Percentiles rank a stretch among this genome's conserved stretches.
phyloP scores from a whole-genome alignment of 768 basidiomycete genomes.

The Amyloporia xantha region DNA sequence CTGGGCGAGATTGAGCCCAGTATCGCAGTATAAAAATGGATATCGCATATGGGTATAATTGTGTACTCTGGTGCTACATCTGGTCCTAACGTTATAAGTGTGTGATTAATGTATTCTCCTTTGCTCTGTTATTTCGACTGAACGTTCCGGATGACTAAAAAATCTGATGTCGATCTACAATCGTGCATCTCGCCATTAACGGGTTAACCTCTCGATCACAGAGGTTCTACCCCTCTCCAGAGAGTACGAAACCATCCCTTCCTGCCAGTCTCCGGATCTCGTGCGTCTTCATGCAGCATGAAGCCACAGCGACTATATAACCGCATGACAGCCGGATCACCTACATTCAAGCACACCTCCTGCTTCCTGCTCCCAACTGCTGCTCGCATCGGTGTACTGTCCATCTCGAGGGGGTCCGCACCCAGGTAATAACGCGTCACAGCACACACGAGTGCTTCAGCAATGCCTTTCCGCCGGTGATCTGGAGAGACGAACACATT shows the following conservation, averaged over 20 bases:
- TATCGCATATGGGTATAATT: too few relatives aligned
- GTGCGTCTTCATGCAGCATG: neutral
- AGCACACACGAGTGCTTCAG: constrained; percentile 13
- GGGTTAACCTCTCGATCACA: too few relatives aligned
- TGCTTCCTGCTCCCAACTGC: neutral
- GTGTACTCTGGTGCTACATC: too few relatives aligned
- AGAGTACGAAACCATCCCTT: constrained; percentile 3
- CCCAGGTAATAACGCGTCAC: constrained; percentile 16
- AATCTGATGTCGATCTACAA: too few relatives aligned
- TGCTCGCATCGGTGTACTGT: neutral
- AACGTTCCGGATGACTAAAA: too few relatives aligned
- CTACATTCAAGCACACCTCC: constrained; percentile 2
- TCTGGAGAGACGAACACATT: constrained; percentile 14
- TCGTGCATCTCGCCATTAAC: too few relatives aligned
- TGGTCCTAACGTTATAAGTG: too few relatives aligned
- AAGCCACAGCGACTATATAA: constrained; percentile 3
- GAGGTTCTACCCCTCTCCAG: neutral
- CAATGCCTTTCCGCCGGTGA: constrained; percentile 14
- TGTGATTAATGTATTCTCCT: too few relatives aligned
- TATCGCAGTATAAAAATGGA: constrained; percentile 20
- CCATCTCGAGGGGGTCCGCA: neutral
- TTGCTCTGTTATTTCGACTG: too few relatives aligned
- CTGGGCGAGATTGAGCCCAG: constrained; percentile 84
- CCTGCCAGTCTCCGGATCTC: constrained; percentile 2
- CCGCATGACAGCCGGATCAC: neutral